These are phyloP conservation scores for Pythium aristosporum DNA, from an alignment of 352 stramenopile genomes.

Conservation along the genomic window DNA sequence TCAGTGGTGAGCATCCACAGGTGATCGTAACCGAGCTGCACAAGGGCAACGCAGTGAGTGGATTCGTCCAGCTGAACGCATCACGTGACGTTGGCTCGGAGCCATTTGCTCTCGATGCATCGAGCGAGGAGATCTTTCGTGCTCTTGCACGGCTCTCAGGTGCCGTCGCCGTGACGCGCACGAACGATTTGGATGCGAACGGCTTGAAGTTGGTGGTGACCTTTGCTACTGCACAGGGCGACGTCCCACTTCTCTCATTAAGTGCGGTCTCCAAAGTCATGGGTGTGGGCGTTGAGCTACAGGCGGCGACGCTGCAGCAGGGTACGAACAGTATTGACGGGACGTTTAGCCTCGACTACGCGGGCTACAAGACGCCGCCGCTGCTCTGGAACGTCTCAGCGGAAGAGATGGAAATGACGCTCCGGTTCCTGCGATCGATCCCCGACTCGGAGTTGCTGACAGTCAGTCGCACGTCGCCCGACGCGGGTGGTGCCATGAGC, in stretches of 20 bases:
- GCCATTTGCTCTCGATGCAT: constrained; percentile 27
- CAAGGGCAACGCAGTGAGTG: constrained; percentile 39
- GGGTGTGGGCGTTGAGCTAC: constrained; percentile 27
- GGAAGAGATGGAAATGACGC: constrained; percentile 69
- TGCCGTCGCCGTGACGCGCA: background rate
- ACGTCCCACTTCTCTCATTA: constrained; percentile 30
- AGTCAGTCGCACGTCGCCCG: constrained; percentile 40
- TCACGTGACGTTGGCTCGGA: constrained; percentile 23
- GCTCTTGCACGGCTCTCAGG: constrained; percentile 11
- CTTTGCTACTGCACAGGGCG: constrained; percentile 28
- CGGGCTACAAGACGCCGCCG: constrained; percentile 43
- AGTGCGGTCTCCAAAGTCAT: constrained; percentile 20
- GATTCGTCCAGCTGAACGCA: constrained; percentile 22
- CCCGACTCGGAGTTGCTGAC: constrained; percentile 47
- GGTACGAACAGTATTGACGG: constrained; percentile 42
- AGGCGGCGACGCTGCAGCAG: constrained; percentile 36
- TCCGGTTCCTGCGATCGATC: constrained; percentile 71
- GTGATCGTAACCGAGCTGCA: constrained; percentile 20
- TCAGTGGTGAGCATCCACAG: constrained; percentile 29
- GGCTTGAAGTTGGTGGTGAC: constrained; percentile 30
- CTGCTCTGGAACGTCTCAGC: constrained; percentile 82
- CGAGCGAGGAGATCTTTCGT: constrained; percentile 16
- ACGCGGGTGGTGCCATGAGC: constrained; percentile 35
- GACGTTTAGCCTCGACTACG: constrained; percentile 50
- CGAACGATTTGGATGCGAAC: constrained; percentile 17